A percentile compares a stretch with the other conserved stretches of the same genome.
phyloP scores from a whole-genome alignment of 306 rosid genomes.

The Coriaria nepalensis region DNA sequence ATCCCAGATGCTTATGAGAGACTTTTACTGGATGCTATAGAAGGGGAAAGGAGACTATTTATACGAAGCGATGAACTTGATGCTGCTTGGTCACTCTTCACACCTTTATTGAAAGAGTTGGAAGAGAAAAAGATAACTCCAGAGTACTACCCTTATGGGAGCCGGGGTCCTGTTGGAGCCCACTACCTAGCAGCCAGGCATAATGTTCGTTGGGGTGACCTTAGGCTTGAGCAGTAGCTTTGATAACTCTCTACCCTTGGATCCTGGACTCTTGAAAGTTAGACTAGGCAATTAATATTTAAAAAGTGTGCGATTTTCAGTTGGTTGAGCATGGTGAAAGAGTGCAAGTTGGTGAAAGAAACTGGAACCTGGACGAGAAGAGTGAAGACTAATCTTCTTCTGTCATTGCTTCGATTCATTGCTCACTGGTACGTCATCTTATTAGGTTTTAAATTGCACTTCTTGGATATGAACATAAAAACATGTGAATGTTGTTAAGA shows the following conservation, averaged over 20 bases:
- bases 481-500: no score
- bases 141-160: slow-evolving; percentile 80
- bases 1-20: slow-evolving; percentile 95
- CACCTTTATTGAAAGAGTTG: slow-evolving; percentile 61
- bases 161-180: slow-evolving; percentile 86
- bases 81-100: slow-evolving; percentile 83
- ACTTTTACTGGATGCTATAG: slow-evolving; percentile 76
- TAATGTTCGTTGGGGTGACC: slow-evolving; percentile 81
- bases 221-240: slow-evolving; percentile 32
- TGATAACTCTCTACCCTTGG: background rate
- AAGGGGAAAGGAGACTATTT: slow-evolving; percentile 82
- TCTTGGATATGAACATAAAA: no score
- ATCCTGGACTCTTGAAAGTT: no score
- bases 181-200: slow-evolving; percentile 79
- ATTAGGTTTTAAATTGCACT: no score
- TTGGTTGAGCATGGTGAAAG: no score
- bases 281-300: no score
- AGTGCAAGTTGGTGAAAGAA: no score
- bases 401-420: no score
- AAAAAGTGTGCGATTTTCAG: no score
- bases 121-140: slow-evolving; percentile 68
- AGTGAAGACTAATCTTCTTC: no score
- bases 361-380: no score
- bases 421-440: no score
- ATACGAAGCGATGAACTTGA: slow-evolving; percentile 81